A percentile compares a stretch with the other conserved stretches of the same genome.
Conservation (phyloP, 2,329 filamentous ascomycete genomes). For the Alternaria ventricosa region DNA sequence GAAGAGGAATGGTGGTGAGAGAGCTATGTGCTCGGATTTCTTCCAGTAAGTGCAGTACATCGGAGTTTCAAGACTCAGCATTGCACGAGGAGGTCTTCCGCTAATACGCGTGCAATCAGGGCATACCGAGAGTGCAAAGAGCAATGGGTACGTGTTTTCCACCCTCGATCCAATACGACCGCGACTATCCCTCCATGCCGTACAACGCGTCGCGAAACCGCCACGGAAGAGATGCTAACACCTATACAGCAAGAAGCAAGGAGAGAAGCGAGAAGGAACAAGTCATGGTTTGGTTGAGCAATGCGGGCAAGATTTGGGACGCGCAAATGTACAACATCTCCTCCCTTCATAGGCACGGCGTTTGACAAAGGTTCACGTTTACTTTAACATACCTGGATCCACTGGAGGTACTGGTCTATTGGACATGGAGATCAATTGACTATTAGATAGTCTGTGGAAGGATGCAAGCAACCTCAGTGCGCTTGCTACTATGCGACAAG, state of each 20-base stretch:
- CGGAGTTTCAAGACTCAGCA: neutral
- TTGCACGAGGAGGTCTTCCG: neutral
- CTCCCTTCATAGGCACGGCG: conserved; percentile 21
- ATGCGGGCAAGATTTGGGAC: neutral
- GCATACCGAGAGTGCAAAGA: conserved; percentile 96
- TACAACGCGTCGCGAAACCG: neutral
- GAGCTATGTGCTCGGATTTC: conserved; percentile 90
- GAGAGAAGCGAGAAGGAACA: conserved; percentile 30
- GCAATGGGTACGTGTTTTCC: conserved; percentile 73
- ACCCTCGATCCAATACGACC: neutral
- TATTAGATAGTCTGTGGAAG: neutral
- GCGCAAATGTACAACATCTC: conserved; percentile 15
- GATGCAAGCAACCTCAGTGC: neutral
- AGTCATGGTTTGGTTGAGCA: conserved; percentile 27
- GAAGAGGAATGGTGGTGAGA: conserved; percentile 85
- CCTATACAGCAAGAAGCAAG: conserved; percentile 25
- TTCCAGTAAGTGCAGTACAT: conserved; percentile 71
- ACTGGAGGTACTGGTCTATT: neutral
- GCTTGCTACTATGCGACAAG: neutral
- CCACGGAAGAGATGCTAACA: conserved; percentile 3
- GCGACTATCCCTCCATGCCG: neutral
- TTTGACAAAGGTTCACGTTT: conserved; percentile 2
- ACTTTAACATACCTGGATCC: neutral
- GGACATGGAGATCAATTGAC: neutral
- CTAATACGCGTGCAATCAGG: conserved; percentile 55